Conservation (phyloP, 2,329 filamentous ascomycete genomes). For the Talaromyces verruculosus region DNA sequence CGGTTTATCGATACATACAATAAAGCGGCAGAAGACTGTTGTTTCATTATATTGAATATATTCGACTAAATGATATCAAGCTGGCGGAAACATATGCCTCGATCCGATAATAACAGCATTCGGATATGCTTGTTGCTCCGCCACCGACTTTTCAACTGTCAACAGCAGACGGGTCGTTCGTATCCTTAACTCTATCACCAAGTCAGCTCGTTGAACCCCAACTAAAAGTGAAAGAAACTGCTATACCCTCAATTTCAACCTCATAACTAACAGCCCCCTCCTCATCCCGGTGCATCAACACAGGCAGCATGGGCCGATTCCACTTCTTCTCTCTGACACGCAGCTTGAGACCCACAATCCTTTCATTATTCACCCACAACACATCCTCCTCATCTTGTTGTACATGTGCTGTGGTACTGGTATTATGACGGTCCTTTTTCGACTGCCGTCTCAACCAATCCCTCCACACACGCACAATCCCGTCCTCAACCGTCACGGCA, state of each 20-base stretch:
- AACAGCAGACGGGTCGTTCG: slow-evolving; percentile 63
- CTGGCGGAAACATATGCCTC: slow-evolving; percentile 9
- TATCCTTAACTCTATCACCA: slow-evolving; percentile 63
- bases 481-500: slow-evolving; percentile 65
- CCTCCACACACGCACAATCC: slow-evolving; percentile 69
- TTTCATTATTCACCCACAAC: slow-evolving; percentile 66
- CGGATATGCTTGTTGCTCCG: slow-evolving; percentile 59
- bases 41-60: neutral
- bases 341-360: slow-evolving; percentile 68
- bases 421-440: slow-evolving; percentile 3
- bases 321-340: slow-evolving; percentile 58
- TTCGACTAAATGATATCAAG: neutral
- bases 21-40: too few species aligned
- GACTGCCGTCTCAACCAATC: slow-evolving; percentile 63
- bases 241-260: slow-evolving; percentile 69
- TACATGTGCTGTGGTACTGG: neutral
- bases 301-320: slow-evolving; percentile 46
- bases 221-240: neutral
- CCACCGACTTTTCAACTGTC: slow-evolving; percentile 63
- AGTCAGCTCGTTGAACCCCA: neutral
- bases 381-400: slow-evolving; percentile 40
- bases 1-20: too few species aligned
- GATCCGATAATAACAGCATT: slow-evolving; percentile 58
- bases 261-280: slow-evolving; percentile 68
- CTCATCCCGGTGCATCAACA: slow-evolving; percentile 60